Evolutionary conservation across 208 protist genomes (phyloP), one percentile per base, ranked within the genome.

Genomic region (Crithidia thermophila): DNA sequence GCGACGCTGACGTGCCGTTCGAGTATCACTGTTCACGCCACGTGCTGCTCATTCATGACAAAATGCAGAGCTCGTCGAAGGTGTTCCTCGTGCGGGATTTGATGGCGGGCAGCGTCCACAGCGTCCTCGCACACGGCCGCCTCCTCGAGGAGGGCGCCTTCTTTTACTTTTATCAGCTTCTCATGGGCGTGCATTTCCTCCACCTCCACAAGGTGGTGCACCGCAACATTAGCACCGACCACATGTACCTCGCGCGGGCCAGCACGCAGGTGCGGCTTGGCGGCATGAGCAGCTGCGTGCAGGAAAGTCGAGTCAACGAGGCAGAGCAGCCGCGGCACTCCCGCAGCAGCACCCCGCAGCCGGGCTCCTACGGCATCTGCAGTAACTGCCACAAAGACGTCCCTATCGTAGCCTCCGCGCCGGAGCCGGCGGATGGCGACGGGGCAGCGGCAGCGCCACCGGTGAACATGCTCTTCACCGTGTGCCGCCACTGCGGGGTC

Each of bases 101-200:
- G 28, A 69, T 80, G 67, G 52, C 67, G 18, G 85, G 94, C 52
- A 78, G 91, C 57, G 87, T 94, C 42, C 63, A 82, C 25, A 79
- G 71, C 36, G 75, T 97, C 46, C 45, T 81, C 6, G 18, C 57
- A 9, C 62, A 78, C 37, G 81, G 80, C 2, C 71, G 68, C 25
- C 87, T 96, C 14, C 42, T 50, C n/a, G 88, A 94, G 62, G 67
- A 81, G 10, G 81, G 63, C 6, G 85, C 85, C 14, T 65, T 87
- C 28, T 72, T 79, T 25, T 97, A 90, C 64, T 97, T 97, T 69
- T 88, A 84, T 67, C 90, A 97, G 73, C 75, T 97, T 11, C 78
- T 97, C 20, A 74, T 80, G 43, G 91, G 79, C 1, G 77, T 97
- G 6, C 57, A 81, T 42, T 96, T 94, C 57, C 81, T 90, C n/a